A percentile compares a stretch with the other conserved stretches of the same genome.
Evolutionary conservation across 2,329 filamentous ascomycete species (phyloP).

Genomic region (Monosporascus ibericus): DNA sequence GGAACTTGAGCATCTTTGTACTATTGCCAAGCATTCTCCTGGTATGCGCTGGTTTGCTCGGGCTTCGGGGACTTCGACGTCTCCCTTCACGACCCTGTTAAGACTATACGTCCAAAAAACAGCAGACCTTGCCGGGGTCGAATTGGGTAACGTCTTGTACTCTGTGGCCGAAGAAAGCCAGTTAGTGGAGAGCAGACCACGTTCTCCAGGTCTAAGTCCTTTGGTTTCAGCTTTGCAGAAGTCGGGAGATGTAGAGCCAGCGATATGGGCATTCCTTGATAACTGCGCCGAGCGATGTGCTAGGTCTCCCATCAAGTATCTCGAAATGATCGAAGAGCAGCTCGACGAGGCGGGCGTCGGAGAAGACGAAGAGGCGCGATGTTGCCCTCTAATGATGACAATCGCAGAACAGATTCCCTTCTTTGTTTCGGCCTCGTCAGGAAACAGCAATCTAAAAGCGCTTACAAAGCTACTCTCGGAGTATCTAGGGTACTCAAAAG

Average conservation of each 20-base stretch:
- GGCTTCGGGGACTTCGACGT: constrained; percentile 54
- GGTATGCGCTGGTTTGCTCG: constrained; percentile 90
- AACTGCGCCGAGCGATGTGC: constrained; percentile 74
- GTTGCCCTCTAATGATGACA: constrained; percentile 61
- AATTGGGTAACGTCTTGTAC: constrained; percentile 49
- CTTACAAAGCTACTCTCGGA: constrained; percentile 53
- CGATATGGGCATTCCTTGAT: constrained; percentile 68
- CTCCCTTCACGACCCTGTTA: constrained; percentile 67
- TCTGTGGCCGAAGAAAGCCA: constrained; percentile 60
- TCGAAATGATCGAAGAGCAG: constrained; percentile 54
- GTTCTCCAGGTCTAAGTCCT: constrained; percentile 37
- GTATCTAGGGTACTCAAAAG: constrained; percentile 49
- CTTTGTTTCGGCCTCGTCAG: constrained; percentile 42
- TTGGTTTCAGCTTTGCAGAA: constrained; percentile 36
- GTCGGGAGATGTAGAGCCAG: constrained; percentile 18
- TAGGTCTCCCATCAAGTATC: constrained; percentile 73
- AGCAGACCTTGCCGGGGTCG: constrained; percentile 40
- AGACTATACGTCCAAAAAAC: constrained; percentile 48
- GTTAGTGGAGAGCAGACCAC: constrained; percentile 48
- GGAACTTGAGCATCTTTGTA: constrained; percentile 75
- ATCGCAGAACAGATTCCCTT: constrained; percentile 77
- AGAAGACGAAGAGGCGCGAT: constrained; percentile 22
- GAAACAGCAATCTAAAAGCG: constrained; percentile 34
- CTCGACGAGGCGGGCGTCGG: constrained; percentile 21
- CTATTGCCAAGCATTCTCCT: constrained; percentile 73